Evolutionary conservation across 352 stramenopile genomes (phyloP).

Genomic region (Phytophthora ramorum): DNA sequence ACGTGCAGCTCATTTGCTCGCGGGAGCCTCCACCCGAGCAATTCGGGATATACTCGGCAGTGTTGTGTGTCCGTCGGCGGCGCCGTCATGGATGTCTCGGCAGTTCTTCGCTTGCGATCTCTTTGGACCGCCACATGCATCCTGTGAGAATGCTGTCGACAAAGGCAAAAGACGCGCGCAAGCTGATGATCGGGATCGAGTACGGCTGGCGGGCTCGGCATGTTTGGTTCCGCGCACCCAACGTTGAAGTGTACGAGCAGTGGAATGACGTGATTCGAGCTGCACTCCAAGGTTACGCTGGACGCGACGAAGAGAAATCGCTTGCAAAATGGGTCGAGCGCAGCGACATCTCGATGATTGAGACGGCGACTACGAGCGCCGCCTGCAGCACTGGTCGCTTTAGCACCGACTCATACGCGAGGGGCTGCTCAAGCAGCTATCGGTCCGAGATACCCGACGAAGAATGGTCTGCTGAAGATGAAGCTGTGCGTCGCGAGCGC

Average conservation of each 20-base stretch:
- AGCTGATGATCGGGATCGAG: slow-evolving; percentile 31
- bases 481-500: slow-evolving; percentile 5
- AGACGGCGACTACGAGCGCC: slow-evolving; percentile 18
- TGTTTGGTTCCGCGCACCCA: slow-evolving; percentile 33
- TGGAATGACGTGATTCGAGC: slow-evolving; percentile 36
- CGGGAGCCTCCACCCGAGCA: slow-evolving; percentile 19
- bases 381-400: slow-evolving; percentile 13
- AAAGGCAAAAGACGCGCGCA: slow-evolving; percentile 25
- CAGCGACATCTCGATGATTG: slow-evolving; percentile 26
- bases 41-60: slow-evolving; percentile 22
- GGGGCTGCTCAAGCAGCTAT: slow-evolving; percentile 26
- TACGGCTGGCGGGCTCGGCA: slow-evolving; percentile 27
- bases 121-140: slow-evolving; percentile 34
- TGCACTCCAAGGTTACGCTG: slow-evolving; percentile 19
- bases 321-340: slow-evolving; percentile 27
- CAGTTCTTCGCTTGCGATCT: slow-evolving; percentile 23
- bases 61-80: slow-evolving; percentile 25
- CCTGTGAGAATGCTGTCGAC: slow-evolving; percentile 27
- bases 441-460: slow-evolving; percentile 38
- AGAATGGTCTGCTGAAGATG: slow-evolving; percentile 26
- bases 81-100: slow-evolving; percentile 24
- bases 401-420: slow-evolving; percentile 28
- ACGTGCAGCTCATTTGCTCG: slow-evolving; percentile 35
- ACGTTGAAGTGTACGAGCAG: slow-evolving; percentile 31
- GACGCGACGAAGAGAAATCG: slow-evolving; percentile 14